These are phyloP conservation scores for Candolleomyces aberdarensis DNA, from an alignment of 768 basidiomycete species.

Conservation along the genomic window DNA sequence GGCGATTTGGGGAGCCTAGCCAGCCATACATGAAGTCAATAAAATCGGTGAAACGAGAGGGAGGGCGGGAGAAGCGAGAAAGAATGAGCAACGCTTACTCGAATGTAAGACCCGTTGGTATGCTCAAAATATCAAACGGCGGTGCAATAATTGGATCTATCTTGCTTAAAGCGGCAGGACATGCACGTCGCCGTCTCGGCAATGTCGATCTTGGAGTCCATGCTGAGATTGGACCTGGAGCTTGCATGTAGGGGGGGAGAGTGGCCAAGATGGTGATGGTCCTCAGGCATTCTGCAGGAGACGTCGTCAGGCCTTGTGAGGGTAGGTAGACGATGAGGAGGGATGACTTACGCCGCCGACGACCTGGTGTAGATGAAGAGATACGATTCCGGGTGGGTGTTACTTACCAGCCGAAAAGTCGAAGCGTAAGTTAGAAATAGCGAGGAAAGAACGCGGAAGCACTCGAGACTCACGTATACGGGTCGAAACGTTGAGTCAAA, in stretches of 20 bases:
- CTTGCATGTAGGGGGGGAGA: too few relatives aligned
- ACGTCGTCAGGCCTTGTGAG: too few relatives aligned
- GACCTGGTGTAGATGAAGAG: conserved; percentile 8
- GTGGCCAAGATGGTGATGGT: too few relatives aligned
- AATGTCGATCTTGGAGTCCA: neutral
- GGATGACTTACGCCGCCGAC: conserved; percentile 6
- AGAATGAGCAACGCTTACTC: neutral
- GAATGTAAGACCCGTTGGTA: neutral
- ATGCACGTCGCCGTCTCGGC: neutral
- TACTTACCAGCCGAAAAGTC: conserved; percentile 1
- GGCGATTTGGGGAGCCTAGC: neutral
- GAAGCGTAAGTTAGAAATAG: neutral
- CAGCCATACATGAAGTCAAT: too few relatives aligned
- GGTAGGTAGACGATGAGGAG: neutral
- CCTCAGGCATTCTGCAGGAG: neutral
- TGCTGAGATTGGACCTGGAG: neutral
- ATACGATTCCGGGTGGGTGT: conserved; percentile 5
- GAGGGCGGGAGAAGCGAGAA: too few relatives aligned
- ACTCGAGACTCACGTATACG: neutral
- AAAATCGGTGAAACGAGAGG: neutral
- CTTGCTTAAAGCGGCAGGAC: neutral
- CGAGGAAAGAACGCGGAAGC: neutral
- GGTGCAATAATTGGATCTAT: conserved; percentile 2
- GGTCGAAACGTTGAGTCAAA: conserved; percentile 1
- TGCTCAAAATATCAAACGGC: conserved; percentile 1